Conservation (phyloP, 1,284 basidiomycete species). For the Laetiporus sulphureus region DNA sequence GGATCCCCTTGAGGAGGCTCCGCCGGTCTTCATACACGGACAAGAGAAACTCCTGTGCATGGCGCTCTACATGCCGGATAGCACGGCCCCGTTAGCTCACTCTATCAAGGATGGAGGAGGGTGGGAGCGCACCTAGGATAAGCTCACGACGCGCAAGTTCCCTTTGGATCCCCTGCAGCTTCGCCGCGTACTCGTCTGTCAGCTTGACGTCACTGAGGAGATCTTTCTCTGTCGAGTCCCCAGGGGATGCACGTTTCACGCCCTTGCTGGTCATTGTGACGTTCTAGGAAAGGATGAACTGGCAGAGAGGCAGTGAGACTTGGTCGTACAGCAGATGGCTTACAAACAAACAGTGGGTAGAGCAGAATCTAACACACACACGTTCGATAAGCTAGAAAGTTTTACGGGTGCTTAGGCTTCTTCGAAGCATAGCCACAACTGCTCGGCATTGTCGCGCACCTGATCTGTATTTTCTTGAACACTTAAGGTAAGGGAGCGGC, state of each 20-base stretch:
- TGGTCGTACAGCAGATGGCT: conserved; percentile 6
- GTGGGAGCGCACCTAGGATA: conserved; percentile 48
- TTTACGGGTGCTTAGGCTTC: too few species aligned
- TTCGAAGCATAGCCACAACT: too few species aligned
- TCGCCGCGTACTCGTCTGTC: conserved; percentile 59
- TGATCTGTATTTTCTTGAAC: too few species aligned
- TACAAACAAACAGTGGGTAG: too few species aligned
- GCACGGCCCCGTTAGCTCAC: background rate
- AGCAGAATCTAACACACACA: too few species aligned
- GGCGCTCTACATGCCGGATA: conserved; percentile 44
- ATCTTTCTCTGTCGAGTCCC: conserved; percentile 61
- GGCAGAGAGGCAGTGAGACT: too few species aligned
- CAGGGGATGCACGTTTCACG: conserved; percentile 71
- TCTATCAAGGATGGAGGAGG: conserved; percentile 3
- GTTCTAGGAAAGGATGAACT: too few species aligned
- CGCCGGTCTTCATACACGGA: conserved; percentile 67
- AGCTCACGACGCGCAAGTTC: conserved; percentile 64
- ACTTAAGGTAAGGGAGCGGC: too few species aligned
- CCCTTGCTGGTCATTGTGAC: conserved; percentile 32
- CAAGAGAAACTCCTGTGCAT: conserved; percentile 45
- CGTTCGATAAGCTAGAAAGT: too few species aligned
- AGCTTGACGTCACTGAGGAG: conserved; percentile 60
- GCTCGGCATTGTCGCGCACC: too few species aligned
- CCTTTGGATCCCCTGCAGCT: conserved; percentile 55
- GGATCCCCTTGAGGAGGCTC: conserved; percentile 52